A percentile compares a stretch with the other conserved stretches of the same genome.
These are phyloP conservation scores for Exophiala mesophila DNA, from an alignment of 2,329 filamentous ascomycete genomes.

Conservation along the genomic window DNA sequence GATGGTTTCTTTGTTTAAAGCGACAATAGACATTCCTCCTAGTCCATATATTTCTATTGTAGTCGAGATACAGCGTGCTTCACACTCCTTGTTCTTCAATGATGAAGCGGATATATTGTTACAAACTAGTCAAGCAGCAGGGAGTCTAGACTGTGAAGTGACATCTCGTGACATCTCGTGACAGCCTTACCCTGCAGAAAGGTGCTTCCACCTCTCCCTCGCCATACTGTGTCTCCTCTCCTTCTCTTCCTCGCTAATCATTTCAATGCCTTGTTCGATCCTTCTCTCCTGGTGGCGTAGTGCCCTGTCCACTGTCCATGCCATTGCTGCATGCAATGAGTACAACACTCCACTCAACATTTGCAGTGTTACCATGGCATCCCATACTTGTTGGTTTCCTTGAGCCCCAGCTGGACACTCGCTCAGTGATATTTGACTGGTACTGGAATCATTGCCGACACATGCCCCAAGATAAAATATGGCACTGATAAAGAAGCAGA, in stretches of 20 bases:
- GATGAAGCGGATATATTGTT: too few relatives aligned
- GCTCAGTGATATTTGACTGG: slow-evolving; percentile 13
- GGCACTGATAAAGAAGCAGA: slow-evolving; percentile 18
- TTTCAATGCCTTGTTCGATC: slow-evolving; percentile 19
- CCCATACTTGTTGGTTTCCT: slow-evolving; percentile 19
- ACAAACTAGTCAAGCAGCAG: too few relatives aligned
- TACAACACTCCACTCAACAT: slow-evolving; percentile 22
- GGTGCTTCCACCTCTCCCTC: slow-evolving; percentile 23
- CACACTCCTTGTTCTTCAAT: too few relatives aligned
- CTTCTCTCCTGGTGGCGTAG: slow-evolving; percentile 18
- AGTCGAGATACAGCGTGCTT: too few relatives aligned
- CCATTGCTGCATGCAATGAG: slow-evolving; percentile 20
- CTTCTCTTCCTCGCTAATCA: slow-evolving; percentile 23
- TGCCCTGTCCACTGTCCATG: slow-evolving; percentile 17
- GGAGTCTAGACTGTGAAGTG: too few relatives aligned
- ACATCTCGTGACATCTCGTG: too few relatives aligned
- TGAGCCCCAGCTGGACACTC: slow-evolving; percentile 21
- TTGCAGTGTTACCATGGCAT: slow-evolving; percentile 22
- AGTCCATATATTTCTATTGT: too few relatives aligned
- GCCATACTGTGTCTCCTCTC: slow-evolving; percentile 23
- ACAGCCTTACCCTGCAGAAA: slow-evolving; percentile 18
- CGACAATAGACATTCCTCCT: too few relatives aligned
- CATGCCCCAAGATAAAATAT: slow-evolving; percentile 22
- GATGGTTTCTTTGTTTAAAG: too few relatives aligned
- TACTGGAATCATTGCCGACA: slow-evolving; percentile 8